Conservation (phyloP, 441 rosid species). For the Populus hybrid region DNA sequence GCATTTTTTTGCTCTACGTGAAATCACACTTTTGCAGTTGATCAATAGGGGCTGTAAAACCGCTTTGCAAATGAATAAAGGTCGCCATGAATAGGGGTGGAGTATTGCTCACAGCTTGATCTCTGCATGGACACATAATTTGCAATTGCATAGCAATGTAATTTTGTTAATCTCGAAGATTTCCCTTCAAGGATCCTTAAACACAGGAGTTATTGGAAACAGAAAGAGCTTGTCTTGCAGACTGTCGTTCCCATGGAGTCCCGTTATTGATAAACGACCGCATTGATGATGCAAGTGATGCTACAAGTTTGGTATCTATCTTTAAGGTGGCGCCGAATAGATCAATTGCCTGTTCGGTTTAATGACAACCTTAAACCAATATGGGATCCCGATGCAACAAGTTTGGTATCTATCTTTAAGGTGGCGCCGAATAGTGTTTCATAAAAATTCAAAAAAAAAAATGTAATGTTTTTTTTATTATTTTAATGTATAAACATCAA, state of each 20-base stretch:
- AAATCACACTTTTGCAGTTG: too few species aligned
- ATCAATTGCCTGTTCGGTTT: too few species aligned
- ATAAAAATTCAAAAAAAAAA: too few species aligned
- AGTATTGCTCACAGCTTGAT: background rate
- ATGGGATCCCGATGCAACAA: too few species aligned
- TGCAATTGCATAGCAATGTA: background rate
- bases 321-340: background rate
- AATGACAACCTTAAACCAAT: too few species aligned
- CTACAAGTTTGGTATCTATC: conserved; percentile 58
- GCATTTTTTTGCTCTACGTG: too few species aligned
- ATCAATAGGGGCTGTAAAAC: too few species aligned
- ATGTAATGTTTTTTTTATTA: too few species aligned
- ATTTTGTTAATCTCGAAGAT: background rate
- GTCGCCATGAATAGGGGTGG: background rate
- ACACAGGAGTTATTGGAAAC: conserved; percentile 66
- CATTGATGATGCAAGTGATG: conserved; percentile 75
- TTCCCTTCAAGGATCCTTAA: conserved; percentile 49
- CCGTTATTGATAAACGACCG: conserved; percentile 84
- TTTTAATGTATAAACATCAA: too few species aligned
- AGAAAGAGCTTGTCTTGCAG: conserved; percentile 62
- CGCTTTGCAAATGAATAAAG: too few species aligned
- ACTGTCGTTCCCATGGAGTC: conserved; percentile 60
- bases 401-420: too few species aligned
- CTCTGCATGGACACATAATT: background rate
- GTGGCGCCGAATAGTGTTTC: too few species aligned